Conservation (phyloP, 1,284 basidiomycete species). For the Dichomitus squalens region DNA sequence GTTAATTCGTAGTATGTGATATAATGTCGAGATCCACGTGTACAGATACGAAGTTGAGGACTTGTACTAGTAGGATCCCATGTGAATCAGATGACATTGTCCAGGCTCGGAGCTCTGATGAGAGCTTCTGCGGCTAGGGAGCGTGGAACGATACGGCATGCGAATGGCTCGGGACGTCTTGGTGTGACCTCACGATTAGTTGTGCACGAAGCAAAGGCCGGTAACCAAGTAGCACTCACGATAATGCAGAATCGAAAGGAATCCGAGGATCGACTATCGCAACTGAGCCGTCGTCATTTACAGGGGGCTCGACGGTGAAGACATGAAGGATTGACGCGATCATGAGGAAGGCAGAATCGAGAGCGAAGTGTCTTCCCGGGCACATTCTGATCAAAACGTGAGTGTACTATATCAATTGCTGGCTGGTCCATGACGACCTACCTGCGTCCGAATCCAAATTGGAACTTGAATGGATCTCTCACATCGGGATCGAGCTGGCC, state of each 20-base stretch:
- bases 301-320: constrained; percentile 6
- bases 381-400: constrained; percentile 22
- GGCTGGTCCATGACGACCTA: neutral
- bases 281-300: neutral
- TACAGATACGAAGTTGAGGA: neutral
- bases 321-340: constrained; percentile 19
- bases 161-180: neutral
- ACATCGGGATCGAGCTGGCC: constrained; percentile 33
- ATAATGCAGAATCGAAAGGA: neutral
- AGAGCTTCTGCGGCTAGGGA: neutral
- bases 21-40: neutral
- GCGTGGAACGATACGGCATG: neutral
- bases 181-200: neutral
- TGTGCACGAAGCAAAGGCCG: neutral
- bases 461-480: constrained; percentile 31
- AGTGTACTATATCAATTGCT: neutral
- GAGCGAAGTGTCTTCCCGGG: constrained; percentile 26
- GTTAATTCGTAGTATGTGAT: no score
- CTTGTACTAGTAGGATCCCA: neutral
- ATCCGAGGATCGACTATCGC: neutral
- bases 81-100: neutral
- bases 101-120: neutral
- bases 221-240: neutral
- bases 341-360: constrained; percentile 15
- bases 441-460: constrained; percentile 41